Base-by-base conservation (phyloP, 1,139 yeast species). In the Saccharomycopsis crataegensis region DNA sequence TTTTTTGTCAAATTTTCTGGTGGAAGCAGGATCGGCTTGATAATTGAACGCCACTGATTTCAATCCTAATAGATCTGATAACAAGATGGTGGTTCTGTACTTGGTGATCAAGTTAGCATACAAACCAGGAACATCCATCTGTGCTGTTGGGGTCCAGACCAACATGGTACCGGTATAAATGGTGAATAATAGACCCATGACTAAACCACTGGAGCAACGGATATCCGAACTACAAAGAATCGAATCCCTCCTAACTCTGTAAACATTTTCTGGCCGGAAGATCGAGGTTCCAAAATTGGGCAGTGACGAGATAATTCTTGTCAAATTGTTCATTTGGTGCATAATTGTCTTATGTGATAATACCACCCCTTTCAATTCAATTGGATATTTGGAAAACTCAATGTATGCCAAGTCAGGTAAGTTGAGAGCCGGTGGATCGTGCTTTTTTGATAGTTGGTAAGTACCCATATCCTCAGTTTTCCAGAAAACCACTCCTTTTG, bases 1-100 rank as follows among this genome's bases (percentile, higher is more conserved):
- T 50, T 88, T 87, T 61, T 88, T 89, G 46, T 86, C 83, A 62
- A 75, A 89, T 57, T 86, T 84, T 55, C 96, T 74, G 0, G 97
- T 89, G 46, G 84, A 76, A 64, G 85, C 86, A 0, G 99, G 99
- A 55, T 88, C 84, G 22, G 88, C 85, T 66, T 93, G 96, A 66
- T 93, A 93, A 67, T 93, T 95, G 63, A 88, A 91, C 0, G 93
- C 93, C 14, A 91, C 97, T 58, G 93, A 83, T 64, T 93, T 94
- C 59, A 93, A 71, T n/a, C 94, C 93, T 46, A 94, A 77, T 64
- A 90, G 91, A 65, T 93, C 98, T 1, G 95, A 86, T 45, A 93
- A 71, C 32, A 93, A 65, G 32, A 91, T 76, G 1, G 91, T 80
- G 1, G 90, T 94, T 50, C 81, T 76, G 63, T 79, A 82, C 55